Base-by-base conservation (phyloP, 208 protist genomes). In the Wallacemonas collosoma region DNA sequence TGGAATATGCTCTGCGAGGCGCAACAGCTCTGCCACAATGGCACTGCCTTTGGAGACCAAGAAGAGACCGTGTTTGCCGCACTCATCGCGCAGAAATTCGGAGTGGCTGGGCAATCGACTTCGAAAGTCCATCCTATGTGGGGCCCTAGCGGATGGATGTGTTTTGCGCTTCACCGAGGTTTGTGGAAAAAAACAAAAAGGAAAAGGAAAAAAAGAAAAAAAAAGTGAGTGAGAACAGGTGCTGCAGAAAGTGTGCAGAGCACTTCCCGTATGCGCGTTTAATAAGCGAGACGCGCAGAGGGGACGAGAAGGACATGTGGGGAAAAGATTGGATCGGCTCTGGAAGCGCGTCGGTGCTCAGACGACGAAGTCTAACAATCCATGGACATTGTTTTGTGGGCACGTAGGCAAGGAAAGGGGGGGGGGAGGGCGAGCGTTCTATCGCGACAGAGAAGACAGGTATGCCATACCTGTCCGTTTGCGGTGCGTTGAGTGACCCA, bases 11-110 rank as follows among this genome's bases (percentile, higher is more conserved):
- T 95, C 85, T 11, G 86, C 73, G 1, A 99, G 82, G 38, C 96
- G 88, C 39, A 98, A 77, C 48, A 99, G 75, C 61, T 98, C 97
- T 14, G 96, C 95, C 58, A 98, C 93, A 40, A 98, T 98, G 6
- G 92, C 82, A 73, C 85, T 97, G n/a, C 96, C 97, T 60, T 95
- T 73, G 9, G 91, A 85, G 0, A 95, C 96, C 0, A 99, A 71
- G 44, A 93, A 81, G 45, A 99, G 73, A 1, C 97, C 71, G 66
- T 93, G 96, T 79, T 98, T 96, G 17, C 98, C 98, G 68, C 94
- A 96, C 64, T 90, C 87, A 40, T 98, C 93, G 35, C 71, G 77
- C n/a, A 98, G 85, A 68, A 98, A 97, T 41, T 90, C 77, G 2
- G 75, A 79, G 3, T 51, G 39, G 35, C 48, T 62, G 43, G 64